Conservation (phyloP, 805 yeast species). For the Brettanomyces sp. region DNA sequence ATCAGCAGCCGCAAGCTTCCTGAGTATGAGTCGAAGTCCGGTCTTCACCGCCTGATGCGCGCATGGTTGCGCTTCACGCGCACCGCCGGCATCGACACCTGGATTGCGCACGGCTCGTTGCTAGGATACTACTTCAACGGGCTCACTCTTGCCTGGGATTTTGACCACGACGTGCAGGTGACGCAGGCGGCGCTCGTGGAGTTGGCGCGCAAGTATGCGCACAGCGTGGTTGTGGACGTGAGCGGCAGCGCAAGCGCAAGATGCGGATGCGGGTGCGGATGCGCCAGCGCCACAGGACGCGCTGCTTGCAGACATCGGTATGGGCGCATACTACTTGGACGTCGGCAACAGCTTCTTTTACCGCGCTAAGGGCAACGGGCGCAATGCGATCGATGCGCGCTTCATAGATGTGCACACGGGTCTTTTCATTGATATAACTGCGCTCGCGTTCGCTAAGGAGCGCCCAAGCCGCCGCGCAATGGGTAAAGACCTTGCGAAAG, state of each 20-base stretch:
- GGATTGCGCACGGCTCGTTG: slow-evolving; percentile 59
- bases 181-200: slow-evolving; percentile 34
- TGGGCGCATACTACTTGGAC: slow-evolving; percentile 25
- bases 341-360: slow-evolving; percentile 26
- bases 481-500: slow-evolving; percentile 5
- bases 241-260: slow-evolving; percentile 2
- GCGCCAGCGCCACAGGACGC: too few relatives aligned
- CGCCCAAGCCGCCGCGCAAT: slow-evolving; percentile 5
- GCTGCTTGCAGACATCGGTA: slow-evolving; percentile 14
- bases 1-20: slow-evolving; percentile 21
- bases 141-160: slow-evolving; percentile 50
- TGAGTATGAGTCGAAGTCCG: slow-evolving; percentile 13
- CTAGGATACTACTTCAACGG: slow-evolving; percentile 59
- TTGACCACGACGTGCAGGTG: slow-evolving; percentile 54
- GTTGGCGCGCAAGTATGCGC: slow-evolving; percentile 39
- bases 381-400: slow-evolving; percentile 46
- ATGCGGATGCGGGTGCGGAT: too few relatives aligned
- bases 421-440: slow-evolving; percentile 35
- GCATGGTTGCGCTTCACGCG: slow-evolving; percentile 46
- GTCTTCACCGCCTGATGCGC: slow-evolving; percentile 39
- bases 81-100: slow-evolving; percentile 36
- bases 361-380: slow-evolving; percentile 34
- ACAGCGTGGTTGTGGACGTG: slow-evolving; percentile 37
- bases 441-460: slow-evolving; percentile 19
- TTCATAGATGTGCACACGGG: slow-evolving; percentile 43